Evolutionary conservation across 108 stramenopile genomes (phyloP).

Genomic region (Skeletonema menzelii): DNA sequence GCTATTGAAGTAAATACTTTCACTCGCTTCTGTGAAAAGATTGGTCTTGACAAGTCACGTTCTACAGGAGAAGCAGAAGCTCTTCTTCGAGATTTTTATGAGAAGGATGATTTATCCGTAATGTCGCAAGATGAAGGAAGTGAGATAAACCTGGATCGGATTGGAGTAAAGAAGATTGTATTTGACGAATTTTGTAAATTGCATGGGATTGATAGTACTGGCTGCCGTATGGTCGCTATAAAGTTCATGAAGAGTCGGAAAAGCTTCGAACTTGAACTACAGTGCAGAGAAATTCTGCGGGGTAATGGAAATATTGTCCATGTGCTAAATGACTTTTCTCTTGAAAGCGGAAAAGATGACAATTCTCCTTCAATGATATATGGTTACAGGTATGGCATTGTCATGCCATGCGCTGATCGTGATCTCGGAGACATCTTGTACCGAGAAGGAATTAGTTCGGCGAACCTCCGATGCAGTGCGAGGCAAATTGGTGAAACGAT

Average conservation of each 20-base stretch:
- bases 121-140: neutral
- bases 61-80: conserved; percentile 25
- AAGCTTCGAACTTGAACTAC: conserved; percentile 58
- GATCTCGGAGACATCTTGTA: conserved; percentile 50
- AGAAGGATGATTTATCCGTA: conserved; percentile 7
- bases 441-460: conserved; percentile 23
- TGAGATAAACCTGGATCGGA: conserved; percentile 11
- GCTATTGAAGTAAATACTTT: conserved; percentile 30
- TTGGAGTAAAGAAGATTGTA: conserved; percentile 27
- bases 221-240: conserved; percentile 49
- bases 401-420: conserved; percentile 59
- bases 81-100: conserved; percentile 10
- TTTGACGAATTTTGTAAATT: conserved; percentile 39
- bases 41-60: conserved; percentile 20
- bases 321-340: conserved; percentile 35
- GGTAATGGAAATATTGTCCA: conserved; percentile 38
- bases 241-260: conserved; percentile 60
- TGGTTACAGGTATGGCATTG: conserved; percentile 57
- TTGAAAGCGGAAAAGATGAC: conserved; percentile 32
- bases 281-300: conserved; percentile 46
- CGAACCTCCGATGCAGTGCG: conserved; percentile 31
- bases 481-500: conserved; percentile 53
- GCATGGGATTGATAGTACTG: conserved; percentile 25
- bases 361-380: conserved; percentile 48
- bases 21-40: conserved; percentile 20